phyloP scores from a whole-genome alignment of 202 grass and related monocot genomes.

The Cymbopogon flexuosus region DNA sequence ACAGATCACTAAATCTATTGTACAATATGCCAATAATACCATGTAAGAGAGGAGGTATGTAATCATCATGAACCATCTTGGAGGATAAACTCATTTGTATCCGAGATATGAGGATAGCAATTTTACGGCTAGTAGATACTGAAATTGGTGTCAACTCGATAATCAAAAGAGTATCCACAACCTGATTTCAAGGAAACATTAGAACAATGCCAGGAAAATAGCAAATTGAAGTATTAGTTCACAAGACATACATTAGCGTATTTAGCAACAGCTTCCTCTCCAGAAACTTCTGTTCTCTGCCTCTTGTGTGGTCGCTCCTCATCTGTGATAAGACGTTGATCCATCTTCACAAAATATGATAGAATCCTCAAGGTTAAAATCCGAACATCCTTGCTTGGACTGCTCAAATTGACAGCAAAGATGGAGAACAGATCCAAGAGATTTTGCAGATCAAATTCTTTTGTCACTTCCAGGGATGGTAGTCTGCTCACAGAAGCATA shows the following conservation, averaged over 20 bases:
- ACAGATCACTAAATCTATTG: slow-evolving; percentile 84
- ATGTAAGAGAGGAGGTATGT: slow-evolving; percentile 75
- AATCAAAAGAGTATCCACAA: slow-evolving; percentile 60
- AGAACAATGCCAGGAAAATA: slow-evolving; percentile 27
- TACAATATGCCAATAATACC: slow-evolving; percentile 76
- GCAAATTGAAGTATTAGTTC: slow-evolving; percentile 25
- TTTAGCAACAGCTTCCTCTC: slow-evolving; percentile 43
- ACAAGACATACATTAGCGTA: slow-evolving; percentile 56
- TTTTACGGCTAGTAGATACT: slow-evolving; percentile 70
- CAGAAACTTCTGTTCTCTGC: slow-evolving; percentile 62
- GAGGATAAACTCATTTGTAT: slow-evolving; percentile 76
- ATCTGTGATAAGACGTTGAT: slow-evolving; percentile 37
- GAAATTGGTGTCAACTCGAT: slow-evolving; percentile 71
- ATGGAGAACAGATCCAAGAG: slow-evolving; percentile 38
- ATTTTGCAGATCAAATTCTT: slow-evolving; percentile 53
- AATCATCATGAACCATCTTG: slow-evolving; percentile 52
- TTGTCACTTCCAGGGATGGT: slow-evolving; percentile 28
- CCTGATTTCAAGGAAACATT: slow-evolving; percentile 49
- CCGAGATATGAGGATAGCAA: slow-evolving; percentile 53
- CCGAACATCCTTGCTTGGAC: slow-evolving; percentile 64
- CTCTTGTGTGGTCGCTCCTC: slow-evolving; percentile 63
- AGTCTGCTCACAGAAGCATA: slow-evolving; percentile 27
- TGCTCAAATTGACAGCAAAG: slow-evolving; percentile 69
- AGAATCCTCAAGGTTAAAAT: slow-evolving; percentile 81
- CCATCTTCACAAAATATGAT: slow-evolving; percentile 52